phyloP scores from a whole-genome alignment of 2,329 filamentous ascomycete genomes.

The Arthrobotrys musiformis region DNA sequence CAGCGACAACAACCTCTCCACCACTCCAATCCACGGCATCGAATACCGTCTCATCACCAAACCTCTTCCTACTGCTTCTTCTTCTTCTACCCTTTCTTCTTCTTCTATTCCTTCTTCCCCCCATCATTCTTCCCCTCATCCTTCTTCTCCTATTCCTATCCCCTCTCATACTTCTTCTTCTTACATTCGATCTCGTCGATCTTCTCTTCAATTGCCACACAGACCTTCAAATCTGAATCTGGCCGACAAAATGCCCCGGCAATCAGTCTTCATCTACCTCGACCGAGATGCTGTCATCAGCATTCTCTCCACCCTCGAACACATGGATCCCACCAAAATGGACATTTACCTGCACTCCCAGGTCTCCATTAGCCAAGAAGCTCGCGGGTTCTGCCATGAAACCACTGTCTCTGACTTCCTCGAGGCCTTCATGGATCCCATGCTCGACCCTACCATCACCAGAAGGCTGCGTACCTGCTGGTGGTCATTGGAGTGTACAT shows the following conservation, averaged over 20 bases:
- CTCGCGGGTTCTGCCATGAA: conserved; percentile 13
- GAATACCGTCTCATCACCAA: conserved; percentile 19
- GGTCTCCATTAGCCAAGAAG: not conserved
- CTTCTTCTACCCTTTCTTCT: no score
- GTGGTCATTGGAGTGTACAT: conserved; percentile 49
- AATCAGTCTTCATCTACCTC: conserved; percentile 39
- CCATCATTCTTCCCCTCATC: no score
- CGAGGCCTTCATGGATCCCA: conserved; percentile 38
- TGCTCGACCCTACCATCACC: conserved; percentile 17
- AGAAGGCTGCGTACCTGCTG: conserved; percentile 26
- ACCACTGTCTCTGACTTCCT: conserved; percentile 25
- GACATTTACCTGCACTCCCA: conserved; percentile 45
- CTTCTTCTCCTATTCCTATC: no score
- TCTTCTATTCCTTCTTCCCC: no score
- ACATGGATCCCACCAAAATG: conserved; percentile 13
- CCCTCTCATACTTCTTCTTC: no score
- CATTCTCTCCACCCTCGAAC: conserved; percentile 27
- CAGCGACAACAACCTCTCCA: not conserved
- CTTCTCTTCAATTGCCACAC: no score
- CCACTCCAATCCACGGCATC: not conserved
- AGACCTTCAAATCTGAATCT: no score
- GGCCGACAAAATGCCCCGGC: conserved; percentile 19
- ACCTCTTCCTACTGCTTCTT: no score
- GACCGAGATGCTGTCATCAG: conserved; percentile 35
- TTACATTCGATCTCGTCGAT: no score